Percentiles rank a stretch among this genome's conserved stretches.
These are phyloP conservation scores for Rubia balearica DNA, from an alignment of 305 asterid genomes.

Conservation along the genomic window DNA sequence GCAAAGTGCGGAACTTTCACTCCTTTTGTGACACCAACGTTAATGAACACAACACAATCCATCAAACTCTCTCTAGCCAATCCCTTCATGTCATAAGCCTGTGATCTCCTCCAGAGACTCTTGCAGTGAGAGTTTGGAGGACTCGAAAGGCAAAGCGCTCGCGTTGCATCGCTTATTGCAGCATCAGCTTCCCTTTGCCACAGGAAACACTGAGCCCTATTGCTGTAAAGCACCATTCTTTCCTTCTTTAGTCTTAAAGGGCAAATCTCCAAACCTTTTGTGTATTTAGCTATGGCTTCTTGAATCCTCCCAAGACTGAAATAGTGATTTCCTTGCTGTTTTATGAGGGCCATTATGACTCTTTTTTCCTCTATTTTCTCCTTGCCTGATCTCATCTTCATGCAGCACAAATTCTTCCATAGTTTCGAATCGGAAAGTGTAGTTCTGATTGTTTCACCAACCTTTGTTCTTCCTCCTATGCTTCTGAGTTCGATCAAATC, in stretches of 20 bases:
- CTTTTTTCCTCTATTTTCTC: conserved; percentile 42
- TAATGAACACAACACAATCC: conserved; percentile 63
- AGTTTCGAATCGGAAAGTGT: conserved; percentile 31
- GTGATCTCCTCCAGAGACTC: conserved; percentile 75
- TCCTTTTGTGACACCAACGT: conserved; percentile 25
- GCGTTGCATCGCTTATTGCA: conserved; percentile 70
- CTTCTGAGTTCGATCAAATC: conserved; percentile 60
- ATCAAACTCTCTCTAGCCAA: conserved; percentile 77
- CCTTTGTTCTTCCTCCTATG: conserved; percentile 40
- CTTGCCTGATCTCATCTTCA: conserved; percentile 38
- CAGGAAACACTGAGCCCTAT: conserved; percentile 54
- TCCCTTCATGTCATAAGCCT: conserved; percentile 76
- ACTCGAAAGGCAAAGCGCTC: conserved; percentile 59
- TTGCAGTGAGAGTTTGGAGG: conserved; percentile 63
- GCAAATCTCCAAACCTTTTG: conserved; percentile 55
- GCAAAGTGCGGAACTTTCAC: conserved; percentile 45
- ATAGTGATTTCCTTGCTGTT: conserved; percentile 46
- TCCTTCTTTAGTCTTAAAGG: conserved; percentile 50
- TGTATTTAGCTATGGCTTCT: conserved; percentile 46
- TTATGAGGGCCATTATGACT: conserved; percentile 30
- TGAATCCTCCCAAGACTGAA: conserved; percentile 42
- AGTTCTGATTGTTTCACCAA: conserved; percentile 52
- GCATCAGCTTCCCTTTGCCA: conserved; percentile 36
- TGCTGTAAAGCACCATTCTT: conserved; percentile 50
- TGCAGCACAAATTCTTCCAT: conserved; percentile 39